Conservation (phyloP, 495 filamentous ascomycete species). For the Penicillium crystallinum region DNA sequence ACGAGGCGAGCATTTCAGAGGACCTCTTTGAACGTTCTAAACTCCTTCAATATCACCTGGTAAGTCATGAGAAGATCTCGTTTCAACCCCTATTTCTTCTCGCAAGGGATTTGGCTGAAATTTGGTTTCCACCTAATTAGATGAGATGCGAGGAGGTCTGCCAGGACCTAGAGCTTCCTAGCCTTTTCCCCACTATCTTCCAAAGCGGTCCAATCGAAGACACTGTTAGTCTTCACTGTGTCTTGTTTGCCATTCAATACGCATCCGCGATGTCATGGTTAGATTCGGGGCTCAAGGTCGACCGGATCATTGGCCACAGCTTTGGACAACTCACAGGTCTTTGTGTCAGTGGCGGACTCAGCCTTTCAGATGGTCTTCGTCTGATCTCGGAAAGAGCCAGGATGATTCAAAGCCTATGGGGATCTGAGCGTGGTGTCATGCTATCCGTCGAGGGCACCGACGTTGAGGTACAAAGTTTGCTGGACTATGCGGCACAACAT, state of each 20-base stretch:
- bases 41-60: constrained; percentile 27
- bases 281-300: constrained; percentile 37
- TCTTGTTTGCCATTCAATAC: constrained; percentile 47
- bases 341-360: constrained; percentile 32
- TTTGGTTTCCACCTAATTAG: background rate
- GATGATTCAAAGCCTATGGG: background rate
- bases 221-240: constrained; percentile 35
- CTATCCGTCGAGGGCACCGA: background rate
- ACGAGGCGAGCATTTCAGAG: constrained; percentile 15
- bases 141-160: background rate
- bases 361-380: constrained; percentile 32
- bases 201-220: constrained; percentile 16
- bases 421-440: background rate
- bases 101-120: background rate
- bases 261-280: constrained; percentile 47
- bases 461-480: background rate
- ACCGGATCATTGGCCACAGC: constrained; percentile 45
- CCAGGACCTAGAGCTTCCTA: background rate
- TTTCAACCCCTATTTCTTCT: background rate
- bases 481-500: background rate
- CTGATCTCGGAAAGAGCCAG: constrained; percentile 37
- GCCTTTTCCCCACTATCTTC: background rate
- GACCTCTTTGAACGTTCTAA: constrained; percentile 23
- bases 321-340: constrained; percentile 52
- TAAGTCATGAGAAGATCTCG: background rate